These are phyloP conservation scores for Kodamaea plutei DNA, from an alignment of 1,139 yeast genomes.

Conservation along the genomic window DNA sequence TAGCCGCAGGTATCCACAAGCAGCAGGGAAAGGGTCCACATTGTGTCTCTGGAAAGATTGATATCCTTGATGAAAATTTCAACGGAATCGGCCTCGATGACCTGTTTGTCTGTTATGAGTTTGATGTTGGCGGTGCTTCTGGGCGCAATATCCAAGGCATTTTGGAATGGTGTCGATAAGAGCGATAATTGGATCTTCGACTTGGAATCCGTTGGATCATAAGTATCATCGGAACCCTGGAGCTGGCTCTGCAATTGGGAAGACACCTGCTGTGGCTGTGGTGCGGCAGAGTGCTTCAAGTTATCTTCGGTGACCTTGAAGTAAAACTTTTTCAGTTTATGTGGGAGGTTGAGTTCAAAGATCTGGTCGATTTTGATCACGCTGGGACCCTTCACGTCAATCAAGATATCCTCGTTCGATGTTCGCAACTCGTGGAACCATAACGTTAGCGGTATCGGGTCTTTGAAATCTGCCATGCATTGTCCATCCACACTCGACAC, in stretches of 20 bases:
- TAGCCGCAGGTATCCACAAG: slow-evolving; percentile 64
- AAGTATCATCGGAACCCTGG: slow-evolving; percentile 3
- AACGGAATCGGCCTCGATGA: slow-evolving; percentile 71
- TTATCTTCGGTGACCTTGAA: slow-evolving; percentile 21
- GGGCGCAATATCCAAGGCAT: slow-evolving; percentile 60
- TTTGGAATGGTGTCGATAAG: slow-evolving; percentile 58
- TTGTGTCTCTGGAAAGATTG: slow-evolving; percentile 82
- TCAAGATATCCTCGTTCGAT: slow-evolving; percentile 54
- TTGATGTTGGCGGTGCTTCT: slow-evolving; percentile 58
- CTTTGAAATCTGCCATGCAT: too few relatives aligned
- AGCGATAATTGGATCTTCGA: slow-evolving; percentile 44
- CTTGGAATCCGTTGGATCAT: background rate
- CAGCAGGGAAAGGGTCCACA: slow-evolving; percentile 78
- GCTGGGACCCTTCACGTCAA: slow-evolving; percentile 54
- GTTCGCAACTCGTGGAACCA: slow-evolving; percentile 73
- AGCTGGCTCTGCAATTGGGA: slow-evolving; percentile 2
- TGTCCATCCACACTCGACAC: too few relatives aligned
- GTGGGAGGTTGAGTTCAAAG: slow-evolving; percentile 48
- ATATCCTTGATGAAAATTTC: slow-evolving; percentile 82
- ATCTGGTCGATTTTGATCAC: slow-evolving; percentile 65
- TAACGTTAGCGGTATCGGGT: slow-evolving; percentile 48
- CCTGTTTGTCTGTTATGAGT: slow-evolving; percentile 29
- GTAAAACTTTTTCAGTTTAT: slow-evolving; percentile 24
- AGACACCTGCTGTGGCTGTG: slow-evolving; percentile 1
- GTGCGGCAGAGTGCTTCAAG: slow-evolving; percentile 8